These are phyloP conservation scores for Cornus florida DNA, from an alignment of 148 eudicot genomes.

Conservation along the genomic window DNA sequence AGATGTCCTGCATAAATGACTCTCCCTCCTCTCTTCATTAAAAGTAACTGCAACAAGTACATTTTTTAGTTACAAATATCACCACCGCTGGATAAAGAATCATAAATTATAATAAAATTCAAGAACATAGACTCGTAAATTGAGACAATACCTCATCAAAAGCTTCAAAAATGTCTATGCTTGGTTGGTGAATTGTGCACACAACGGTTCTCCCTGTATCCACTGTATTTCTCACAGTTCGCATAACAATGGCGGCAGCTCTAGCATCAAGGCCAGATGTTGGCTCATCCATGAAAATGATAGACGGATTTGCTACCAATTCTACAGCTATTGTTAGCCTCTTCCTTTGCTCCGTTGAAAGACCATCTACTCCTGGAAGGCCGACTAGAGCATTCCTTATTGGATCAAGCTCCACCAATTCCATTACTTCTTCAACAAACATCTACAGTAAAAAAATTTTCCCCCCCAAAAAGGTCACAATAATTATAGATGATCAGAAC, in stretches of 20 bases:
- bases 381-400: constrained; percentile 59
- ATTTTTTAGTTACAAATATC: background rate
- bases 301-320: constrained; percentile 75
- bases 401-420: constrained; percentile 60
- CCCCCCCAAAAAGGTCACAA: too few relatives aligned
- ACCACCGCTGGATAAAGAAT: background rate
- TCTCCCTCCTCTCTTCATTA: constrained; percentile 85
- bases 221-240: constrained; percentile 71
- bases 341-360: constrained; percentile 73
- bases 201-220: constrained; percentile 82
- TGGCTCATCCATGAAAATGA: constrained; percentile 90
- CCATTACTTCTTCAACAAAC: constrained; percentile 67
- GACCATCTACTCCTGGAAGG: constrained; percentile 65
- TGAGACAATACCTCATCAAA: constrained; percentile 60
- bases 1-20: constrained; percentile 67
- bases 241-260: constrained; percentile 91
- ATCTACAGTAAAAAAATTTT: constrained; percentile 30
- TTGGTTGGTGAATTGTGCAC: constrained; percentile 85
- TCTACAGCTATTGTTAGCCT: constrained; percentile 74
- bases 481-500: background rate
- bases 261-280: constrained; percentile 94
- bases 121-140: background rate
- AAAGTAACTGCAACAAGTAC: constrained; percentile 47
- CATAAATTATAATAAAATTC: background rate
- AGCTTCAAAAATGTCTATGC: constrained; percentile 84